These are phyloP conservation scores for Rosa rugosa DNA, from an alignment of 306 rosid species.

Conservation along the genomic window DNA sequence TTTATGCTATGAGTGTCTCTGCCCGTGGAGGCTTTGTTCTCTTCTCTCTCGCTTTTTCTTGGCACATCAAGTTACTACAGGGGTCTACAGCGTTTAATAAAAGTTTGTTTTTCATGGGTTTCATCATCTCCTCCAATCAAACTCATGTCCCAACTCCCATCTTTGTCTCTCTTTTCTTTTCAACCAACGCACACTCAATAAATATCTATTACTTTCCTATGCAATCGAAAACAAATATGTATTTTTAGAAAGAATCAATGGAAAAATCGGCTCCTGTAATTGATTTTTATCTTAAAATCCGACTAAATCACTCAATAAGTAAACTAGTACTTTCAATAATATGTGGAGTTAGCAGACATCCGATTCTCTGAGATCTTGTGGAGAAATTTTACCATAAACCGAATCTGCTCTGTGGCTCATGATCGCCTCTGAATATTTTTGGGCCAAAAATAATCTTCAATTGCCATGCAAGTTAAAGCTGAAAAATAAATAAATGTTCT, in stretches of 20 bases:
- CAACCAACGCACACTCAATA: neutral
- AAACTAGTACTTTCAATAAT: neutral
- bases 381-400: neutral
- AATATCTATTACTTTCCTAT: neutral
- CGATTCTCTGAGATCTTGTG: neutral
- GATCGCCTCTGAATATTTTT: neutral
- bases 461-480: neutral
- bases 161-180: neutral
- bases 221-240: neutral
- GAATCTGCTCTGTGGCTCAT: neutral
- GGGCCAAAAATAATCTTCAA: neutral
- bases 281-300: neutral
- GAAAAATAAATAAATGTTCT: neutral
- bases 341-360: neutral
- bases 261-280: neutral
- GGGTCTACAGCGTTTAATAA: neutral
- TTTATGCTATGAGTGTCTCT: neutral
- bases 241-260: neutral
- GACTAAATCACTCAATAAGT: neutral
- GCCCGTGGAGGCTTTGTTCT: constrained; percentile 2
- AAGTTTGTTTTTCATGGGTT: constrained; percentile 20
- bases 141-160: neutral
- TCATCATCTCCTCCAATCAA: constrained; percentile 8
- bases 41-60: neutral
- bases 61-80: neutral